Base-by-base conservation (phyloP, 1,139 yeast genomes). In the Lodderomyces metapsilosis region DNA sequence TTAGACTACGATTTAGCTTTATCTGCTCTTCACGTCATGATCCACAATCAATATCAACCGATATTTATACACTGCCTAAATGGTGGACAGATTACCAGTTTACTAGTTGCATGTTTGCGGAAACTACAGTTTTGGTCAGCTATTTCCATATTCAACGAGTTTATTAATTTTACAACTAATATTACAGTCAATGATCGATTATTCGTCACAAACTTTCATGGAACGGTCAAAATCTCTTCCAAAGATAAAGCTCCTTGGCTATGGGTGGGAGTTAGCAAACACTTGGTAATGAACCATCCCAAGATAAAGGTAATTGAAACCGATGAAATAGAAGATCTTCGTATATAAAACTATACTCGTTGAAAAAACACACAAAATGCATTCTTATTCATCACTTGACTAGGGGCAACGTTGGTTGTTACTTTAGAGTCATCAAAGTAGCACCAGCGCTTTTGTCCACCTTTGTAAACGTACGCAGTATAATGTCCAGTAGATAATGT, bases 91-190 rank as follows among this genome's bases (percentile, higher is more conserved):
- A 86, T 88, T 2, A 86, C 95, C 0, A 80, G 94, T 25, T 68
- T 92, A 39, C 79, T 88, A 2, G 76, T 91, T 28, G 97, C 97
- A 6, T 88, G 97, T 58, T 67, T 89, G 34, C 67, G 98, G 24
- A 87, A 87, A 54, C 66, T 87, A 27, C 87, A 88, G 33, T 82
- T 85, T 53, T 92, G 98, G 98, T 84, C 95, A 8, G 78, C 88
- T 13, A 88, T 89, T 6, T 83, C 96, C 0, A 88, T 92, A 12
- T 81, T 86, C 52, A 88, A 84, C 50, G 98, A 92, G 61, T 91
- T 87, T 54, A 74, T 86, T 37, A 80, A 82, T 47, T 89, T 79
- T 58, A 78, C 91, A 5, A 81, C 87, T n/a, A 83, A 82, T 40
- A 82, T 88, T 36, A 89, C 89, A 33, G 79, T 87, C 21, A 86